Evolutionary conservation across 805 yeast genomes (phyloP), one percentile per base, ranked within the genome.

Genomic region (Komagataella ulmi): DNA sequence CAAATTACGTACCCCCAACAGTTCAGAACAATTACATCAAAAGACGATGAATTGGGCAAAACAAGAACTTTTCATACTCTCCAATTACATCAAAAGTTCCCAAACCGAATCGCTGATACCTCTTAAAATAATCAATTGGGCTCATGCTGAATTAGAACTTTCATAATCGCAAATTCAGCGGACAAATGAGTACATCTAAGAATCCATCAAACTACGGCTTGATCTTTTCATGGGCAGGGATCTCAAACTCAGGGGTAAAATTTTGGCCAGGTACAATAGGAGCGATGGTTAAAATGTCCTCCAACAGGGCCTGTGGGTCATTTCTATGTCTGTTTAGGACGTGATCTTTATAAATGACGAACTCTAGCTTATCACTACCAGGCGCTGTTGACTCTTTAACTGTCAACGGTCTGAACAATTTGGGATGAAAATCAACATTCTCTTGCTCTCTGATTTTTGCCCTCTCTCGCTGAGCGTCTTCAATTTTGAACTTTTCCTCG

Each of bases 251-350:
- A 24, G 75, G 77, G 17, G 80, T 76, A 60, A 81, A 80, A 50
- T 69, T 58, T 61, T 88, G 95, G 17, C 96, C 96, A 0, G 96
- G 96, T 47, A 88, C 66, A 46, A 90, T 77, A 2, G 97, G 97
- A 18, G 82, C 87, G 49, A 83, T 69, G 51, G 78, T 79, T 52
- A 83, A 71, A 24, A 89, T 73, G 50, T 78, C 74, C 52, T 74
- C 70, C 50, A 73, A 74, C 61, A 84, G 76, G 36, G 69, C 70
- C 48, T 77, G 77, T n/a, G 80, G 71, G 50, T 71, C 67, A n/a
- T 72, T 67, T 30, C 70, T 68, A n/a, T 64, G 65, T 45, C 80
- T 74, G 57, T 85, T 80, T 45, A 67, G 53, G 3, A 53, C 49
- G 46, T 59, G 60, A 53, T 63, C 68, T 66, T 80, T 85, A 65